phyloP scores from a whole-genome alignment of 164 flowering plant genomes.

The Stephania cephalantha region DNA sequence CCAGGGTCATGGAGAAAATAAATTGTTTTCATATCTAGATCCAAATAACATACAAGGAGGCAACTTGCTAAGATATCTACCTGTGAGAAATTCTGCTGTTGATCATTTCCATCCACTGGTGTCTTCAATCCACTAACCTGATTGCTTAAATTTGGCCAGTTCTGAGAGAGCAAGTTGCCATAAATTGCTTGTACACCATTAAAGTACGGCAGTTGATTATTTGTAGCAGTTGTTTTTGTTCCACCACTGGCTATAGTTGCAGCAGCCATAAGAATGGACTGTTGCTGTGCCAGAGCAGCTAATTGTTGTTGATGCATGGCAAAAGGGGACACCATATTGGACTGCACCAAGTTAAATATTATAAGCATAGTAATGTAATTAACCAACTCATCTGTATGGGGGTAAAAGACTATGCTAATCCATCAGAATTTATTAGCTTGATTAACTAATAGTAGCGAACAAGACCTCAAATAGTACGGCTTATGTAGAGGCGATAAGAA shows the following conservation, averaged over 20 bases:
- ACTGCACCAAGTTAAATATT: slow-evolving; percentile 31
- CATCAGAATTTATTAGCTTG: not conserved
- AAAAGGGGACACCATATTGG: slow-evolving; percentile 84
- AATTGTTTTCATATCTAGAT: not conserved
- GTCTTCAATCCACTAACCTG: slow-evolving; percentile 58
- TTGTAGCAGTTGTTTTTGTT: slow-evolving; percentile 24
- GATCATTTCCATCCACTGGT: slow-evolving; percentile 37
- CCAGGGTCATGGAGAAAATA: slow-evolving; percentile 4
- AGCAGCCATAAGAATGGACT: slow-evolving; percentile 81
- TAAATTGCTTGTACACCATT: slow-evolving; percentile 24
- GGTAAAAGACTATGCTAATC: not conserved
- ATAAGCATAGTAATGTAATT: not conserved
- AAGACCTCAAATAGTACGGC: not conserved
- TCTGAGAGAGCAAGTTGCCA: slow-evolving; percentile 30
- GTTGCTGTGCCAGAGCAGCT: slow-evolving; percentile 81
- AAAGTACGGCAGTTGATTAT: slow-evolving; percentile 26
- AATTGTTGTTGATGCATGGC: slow-evolving; percentile 85
- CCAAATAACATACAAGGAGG: not conserved
- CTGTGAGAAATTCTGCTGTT: slow-evolving; percentile 47
- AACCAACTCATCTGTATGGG: not conserved
- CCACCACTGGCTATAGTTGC: slow-evolving; percentile 53
- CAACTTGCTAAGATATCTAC: slow-evolving; percentile 16
- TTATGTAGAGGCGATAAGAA: not conserved
- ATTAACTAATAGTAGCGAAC: not conserved
- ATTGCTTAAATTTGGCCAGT: slow-evolving; percentile 54